phyloP scores from a whole-genome alignment of 306 rosid genomes.

The Cicer pinnatifidum region DNA sequence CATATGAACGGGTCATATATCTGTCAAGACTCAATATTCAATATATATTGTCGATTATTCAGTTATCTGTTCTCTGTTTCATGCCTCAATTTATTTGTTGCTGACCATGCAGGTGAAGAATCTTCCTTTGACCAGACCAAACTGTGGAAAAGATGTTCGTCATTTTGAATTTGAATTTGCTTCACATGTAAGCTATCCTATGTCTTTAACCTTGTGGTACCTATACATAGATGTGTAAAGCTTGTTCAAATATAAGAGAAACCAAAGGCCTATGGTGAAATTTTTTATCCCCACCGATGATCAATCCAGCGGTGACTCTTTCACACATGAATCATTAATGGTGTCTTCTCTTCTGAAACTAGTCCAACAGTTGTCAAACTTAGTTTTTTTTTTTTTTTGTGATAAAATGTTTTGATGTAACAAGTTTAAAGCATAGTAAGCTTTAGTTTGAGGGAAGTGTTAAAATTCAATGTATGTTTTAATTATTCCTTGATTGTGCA shows the following conservation, averaged over 20 bases:
- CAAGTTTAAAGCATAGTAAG: no score
- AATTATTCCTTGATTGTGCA: no score
- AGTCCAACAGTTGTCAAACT: no score
- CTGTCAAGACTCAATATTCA: not conserved
- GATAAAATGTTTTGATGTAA: no score
- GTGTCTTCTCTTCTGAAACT: no score
- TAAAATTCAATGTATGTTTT: no score
- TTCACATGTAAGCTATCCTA: constrained; percentile 63
- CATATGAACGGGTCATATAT: not conserved
- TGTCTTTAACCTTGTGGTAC: constrained; percentile 36
- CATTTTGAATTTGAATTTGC: constrained; percentile 84
- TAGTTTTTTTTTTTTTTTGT: no score
- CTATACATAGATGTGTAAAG: not conserved
- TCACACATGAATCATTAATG: no score
- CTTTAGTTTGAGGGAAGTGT: no score
- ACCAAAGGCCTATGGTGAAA: not conserved
- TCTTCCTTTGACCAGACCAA: constrained; percentile 66
- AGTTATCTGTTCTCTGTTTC: constrained; percentile 5
- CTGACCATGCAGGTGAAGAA: constrained; percentile 67
- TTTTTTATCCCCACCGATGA: no score
- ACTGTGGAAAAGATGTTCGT: constrained; percentile 74
- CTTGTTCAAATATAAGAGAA: not conserved
- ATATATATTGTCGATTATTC: not conserved
- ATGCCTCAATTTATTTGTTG: constrained; percentile 36
- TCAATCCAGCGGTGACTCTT: no score